Percentiles rank a stretch among this genome's conserved stretches.
These are phyloP conservation scores for Arthonia radiata DNA, from an alignment of 495 filamentous ascomycete genomes.

Conservation along the genomic window DNA sequence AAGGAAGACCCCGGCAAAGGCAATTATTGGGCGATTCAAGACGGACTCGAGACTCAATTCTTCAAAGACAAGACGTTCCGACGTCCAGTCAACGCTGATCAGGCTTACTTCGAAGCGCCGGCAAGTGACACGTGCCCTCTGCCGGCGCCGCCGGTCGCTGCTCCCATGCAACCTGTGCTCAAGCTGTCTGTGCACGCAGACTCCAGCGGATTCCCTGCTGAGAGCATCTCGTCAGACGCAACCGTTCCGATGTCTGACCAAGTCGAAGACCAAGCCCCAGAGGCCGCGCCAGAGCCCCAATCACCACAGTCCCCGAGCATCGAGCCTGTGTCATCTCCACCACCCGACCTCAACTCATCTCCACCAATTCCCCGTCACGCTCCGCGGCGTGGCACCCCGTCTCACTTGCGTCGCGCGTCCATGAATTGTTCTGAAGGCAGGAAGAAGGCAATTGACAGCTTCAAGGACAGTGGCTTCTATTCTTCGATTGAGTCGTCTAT, in stretches of 20 bases:
- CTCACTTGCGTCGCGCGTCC: conserved; percentile 28
- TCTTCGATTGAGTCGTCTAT: conserved; percentile 91
- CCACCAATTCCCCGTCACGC: conserved; percentile 50
- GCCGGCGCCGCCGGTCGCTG: background rate
- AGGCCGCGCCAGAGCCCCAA: conserved; percentile 18
- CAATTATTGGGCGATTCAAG: conserved; percentile 89
- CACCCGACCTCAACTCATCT: conserved; percentile 52
- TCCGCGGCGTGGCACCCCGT: conserved; percentile 54
- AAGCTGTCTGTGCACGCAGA: conserved; percentile 11
- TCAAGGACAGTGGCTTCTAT: conserved; percentile 93
- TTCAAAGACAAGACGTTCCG: conserved; percentile 56
- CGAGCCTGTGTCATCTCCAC: conserved; percentile 33
- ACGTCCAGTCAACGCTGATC: conserved; percentile 21
- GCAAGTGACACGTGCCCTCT: conserved; percentile 10
- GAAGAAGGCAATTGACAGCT: conserved; percentile 44
- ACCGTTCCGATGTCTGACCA: conserved; percentile 75
- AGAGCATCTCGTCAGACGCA: conserved; percentile 64
- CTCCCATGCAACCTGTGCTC: conserved; percentile 1
- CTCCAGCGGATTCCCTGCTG: conserved; percentile 22
- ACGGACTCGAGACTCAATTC: conserved; percentile 70
- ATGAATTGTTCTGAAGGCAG: conserved; percentile 29
- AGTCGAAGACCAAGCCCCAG: conserved; percentile 36
- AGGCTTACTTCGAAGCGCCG: conserved; percentile 8
- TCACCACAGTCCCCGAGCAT: conserved; percentile 11
- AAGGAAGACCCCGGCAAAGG: conserved; percentile 97